phyloP scores from a whole-genome alignment of 345 rosid genomes.

The Eucalyptus tenuipes region DNA sequence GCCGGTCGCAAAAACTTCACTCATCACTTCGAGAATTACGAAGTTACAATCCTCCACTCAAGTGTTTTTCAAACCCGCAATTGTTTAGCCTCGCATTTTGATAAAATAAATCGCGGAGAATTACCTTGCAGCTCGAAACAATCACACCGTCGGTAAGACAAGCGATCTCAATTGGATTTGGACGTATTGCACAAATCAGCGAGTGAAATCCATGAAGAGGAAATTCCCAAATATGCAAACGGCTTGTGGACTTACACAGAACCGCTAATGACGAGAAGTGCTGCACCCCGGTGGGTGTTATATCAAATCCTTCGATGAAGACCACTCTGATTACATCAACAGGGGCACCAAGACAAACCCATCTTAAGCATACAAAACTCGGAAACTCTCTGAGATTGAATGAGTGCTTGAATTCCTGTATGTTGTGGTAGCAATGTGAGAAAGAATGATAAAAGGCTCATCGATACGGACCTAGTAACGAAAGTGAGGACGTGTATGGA shows the following conservation, averaged over 20 bases:
- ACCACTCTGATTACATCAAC: not conserved
- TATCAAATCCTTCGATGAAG: not conserved
- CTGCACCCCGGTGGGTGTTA: not conserved
- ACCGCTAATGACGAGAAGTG: not conserved
- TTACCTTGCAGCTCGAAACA: not conserved
- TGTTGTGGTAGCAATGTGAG: not conserved
- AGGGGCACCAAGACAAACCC: not conserved
- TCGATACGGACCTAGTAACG: not conserved
- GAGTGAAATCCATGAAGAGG: not conserved
- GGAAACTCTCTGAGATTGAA: not conserved
- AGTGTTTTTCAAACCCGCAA: not conserved
- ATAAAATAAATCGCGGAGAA: not conserved
- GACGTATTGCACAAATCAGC: not conserved
- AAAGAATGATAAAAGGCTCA: not conserved
- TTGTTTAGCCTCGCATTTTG: not conserved
- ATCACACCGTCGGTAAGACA: not conserved
- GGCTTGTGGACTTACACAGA: not conserved
- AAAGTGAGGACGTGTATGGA: not conserved
- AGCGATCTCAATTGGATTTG: not conserved
- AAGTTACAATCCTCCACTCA: not conserved
- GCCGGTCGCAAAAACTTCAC: rapidly evolving
- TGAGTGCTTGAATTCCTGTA: not conserved
- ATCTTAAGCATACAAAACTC: not conserved
- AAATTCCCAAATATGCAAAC: not conserved
- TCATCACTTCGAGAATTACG: not conserved